Conservation (phyloP, 2,329 filamentous ascomycete genomes). For the Pseudocercospora ulei region DNA sequence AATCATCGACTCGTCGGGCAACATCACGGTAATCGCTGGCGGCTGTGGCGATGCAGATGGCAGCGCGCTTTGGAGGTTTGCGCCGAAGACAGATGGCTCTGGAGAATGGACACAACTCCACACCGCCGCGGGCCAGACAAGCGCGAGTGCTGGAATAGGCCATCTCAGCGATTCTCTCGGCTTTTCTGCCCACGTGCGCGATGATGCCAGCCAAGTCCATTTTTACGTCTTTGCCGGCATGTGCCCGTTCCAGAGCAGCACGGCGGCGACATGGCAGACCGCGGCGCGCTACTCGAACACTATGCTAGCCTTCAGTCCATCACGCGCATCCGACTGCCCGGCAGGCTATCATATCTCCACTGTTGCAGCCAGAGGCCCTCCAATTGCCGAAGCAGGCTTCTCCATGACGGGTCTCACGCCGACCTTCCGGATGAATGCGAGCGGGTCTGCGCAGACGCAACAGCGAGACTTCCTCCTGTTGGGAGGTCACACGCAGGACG, state of each 20-base stretch:
- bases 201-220: slow-evolving; percentile 45
- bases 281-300: slow-evolving; percentile 67
- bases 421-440: slow-evolving; percentile 57
- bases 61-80: slow-evolving; percentile 59
- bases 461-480: slow-evolving; percentile 71
- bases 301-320: slow-evolving; percentile 56
- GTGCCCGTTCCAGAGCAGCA: slow-evolving; percentile 53
- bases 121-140: slow-evolving; percentile 33
- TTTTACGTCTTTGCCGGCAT: slow-evolving; percentile 81
- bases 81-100: slow-evolving; percentile 42
- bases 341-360: slow-evolving; percentile 41
- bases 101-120: slow-evolving; percentile 46
- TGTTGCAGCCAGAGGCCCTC: slow-evolving; percentile 50
- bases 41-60: slow-evolving; percentile 52
- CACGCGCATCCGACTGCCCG: slow-evolving; percentile 36
- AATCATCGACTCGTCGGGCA: slow-evolving; percentile 54
- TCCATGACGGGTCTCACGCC: slow-evolving; percentile 64
- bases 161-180: slow-evolving; percentile 53
- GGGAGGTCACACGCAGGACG: slow-evolving; percentile 70
- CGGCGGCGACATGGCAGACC: slow-evolving; percentile 52
- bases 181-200: slow-evolving; percentile 55
- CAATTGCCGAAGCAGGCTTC: slow-evolving; percentile 77
- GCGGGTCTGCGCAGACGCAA: slow-evolving; percentile 50
- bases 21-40: slow-evolving; percentile 64
- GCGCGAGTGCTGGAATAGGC: slow-evolving; percentile 43